These are phyloP conservation scores for Jatropha podagrica DNA, from an alignment of 441 rosid genomes.

Conservation along the genomic window DNA sequence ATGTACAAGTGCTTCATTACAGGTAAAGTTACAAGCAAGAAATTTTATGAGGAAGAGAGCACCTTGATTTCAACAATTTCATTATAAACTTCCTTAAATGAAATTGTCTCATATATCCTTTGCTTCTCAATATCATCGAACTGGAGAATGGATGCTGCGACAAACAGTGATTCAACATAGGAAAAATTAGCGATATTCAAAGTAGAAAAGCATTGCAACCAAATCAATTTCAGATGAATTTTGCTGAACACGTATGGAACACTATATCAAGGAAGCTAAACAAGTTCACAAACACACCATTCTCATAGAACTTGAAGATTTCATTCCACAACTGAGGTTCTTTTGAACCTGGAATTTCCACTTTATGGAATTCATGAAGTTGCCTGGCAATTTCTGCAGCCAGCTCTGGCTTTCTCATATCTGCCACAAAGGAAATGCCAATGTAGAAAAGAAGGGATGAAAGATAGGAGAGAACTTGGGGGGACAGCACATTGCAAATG, in stretches of 20 bases:
- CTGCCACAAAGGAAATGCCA: constrained; percentile 36
- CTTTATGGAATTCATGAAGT: constrained; percentile 75
- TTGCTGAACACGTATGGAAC: neutral
- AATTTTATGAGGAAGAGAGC: constrained; percentile 19
- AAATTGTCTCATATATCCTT: constrained; percentile 61
- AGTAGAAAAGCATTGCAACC: neutral
- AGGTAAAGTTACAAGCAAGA: neutral
- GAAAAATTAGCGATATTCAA: neutral
- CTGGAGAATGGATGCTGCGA: constrained; percentile 69
- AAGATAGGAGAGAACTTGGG: neutral
- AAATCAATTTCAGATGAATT: neutral
- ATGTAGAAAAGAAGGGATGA: neutral
- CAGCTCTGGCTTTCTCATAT: constrained; percentile 76
- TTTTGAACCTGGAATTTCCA: constrained; percentile 83
- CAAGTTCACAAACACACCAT: constrained; percentile 44
- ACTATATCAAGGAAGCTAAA: constrained; percentile 1
- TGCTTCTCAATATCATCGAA: constrained; percentile 77
- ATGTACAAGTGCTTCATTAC: neutral
- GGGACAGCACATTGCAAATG: constrained; percentile 1
- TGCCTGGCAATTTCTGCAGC: constrained; percentile 86
- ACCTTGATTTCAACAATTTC: constrained; percentile 85
- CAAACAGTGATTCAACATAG: constrained; percentile 21
- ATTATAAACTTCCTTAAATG: constrained; percentile 60
- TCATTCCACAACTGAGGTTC: constrained; percentile 96
- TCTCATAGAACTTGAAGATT: constrained; percentile 77